Evolutionary conservation across 2,329 filamentous ascomycete species (phyloP).

Genomic region (Paecilomyces niveus): DNA sequence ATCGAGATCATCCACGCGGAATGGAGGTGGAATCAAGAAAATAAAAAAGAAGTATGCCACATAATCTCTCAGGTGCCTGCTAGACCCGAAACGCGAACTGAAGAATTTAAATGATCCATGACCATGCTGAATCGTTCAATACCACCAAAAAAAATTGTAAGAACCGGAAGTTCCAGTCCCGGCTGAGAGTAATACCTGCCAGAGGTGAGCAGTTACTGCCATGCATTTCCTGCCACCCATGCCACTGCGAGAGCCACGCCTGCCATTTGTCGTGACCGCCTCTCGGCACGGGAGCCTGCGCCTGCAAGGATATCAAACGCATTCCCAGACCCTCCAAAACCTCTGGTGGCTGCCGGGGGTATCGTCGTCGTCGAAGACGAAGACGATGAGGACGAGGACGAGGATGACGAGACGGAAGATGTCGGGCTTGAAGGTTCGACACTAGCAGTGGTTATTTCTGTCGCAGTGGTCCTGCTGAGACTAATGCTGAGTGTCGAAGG

Average conservation of each 20-base stretch:
- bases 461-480: not conserved
- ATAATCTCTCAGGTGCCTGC: not conserved
- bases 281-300: not conserved
- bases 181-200: not conserved
- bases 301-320: constrained; percentile 2
- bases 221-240: not conserved
- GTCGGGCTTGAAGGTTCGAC: not conserved
- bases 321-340: constrained; percentile 1
- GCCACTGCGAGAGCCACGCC: not conserved
- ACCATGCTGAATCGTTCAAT: not conserved
- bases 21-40: no score
- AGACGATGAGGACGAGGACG: not conserved
- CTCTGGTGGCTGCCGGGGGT: not conserved
- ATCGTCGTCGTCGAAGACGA: not conserved
- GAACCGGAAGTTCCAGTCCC: not conserved
- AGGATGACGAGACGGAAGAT: not conserved
- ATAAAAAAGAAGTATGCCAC: no score
- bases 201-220: not conserved
- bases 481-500: not conserved
- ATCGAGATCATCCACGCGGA: no score
- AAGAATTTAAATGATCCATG: not conserved
- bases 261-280: not conserved
- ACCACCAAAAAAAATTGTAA: not conserved
- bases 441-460: not conserved
- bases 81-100: not conserved